Conservation (phyloP, 2,329 filamentous ascomycete genomes). For the Sporothrix brasiliensis region DNA sequence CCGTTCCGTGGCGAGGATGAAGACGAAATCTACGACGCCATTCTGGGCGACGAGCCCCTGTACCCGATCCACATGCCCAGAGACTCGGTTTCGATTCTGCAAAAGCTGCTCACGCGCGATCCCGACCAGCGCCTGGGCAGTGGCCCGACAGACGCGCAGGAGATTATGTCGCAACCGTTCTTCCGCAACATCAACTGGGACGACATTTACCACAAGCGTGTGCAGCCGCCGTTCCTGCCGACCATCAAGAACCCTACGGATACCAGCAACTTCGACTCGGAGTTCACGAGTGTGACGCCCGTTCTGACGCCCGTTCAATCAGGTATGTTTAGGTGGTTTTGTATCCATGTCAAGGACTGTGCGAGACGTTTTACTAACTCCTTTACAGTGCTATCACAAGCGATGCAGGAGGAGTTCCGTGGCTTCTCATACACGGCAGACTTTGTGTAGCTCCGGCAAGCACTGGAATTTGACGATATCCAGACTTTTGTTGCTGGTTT, state of each 20-base stretch:
- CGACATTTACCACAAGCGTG: slow-evolving; percentile 94
- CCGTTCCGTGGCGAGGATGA: slow-evolving; percentile 99
- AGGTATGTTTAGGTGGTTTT: slow-evolving; percentile 58
- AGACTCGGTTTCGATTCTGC: slow-evolving; percentile 94
- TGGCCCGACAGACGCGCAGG: slow-evolving; percentile 94
- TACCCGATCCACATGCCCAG: slow-evolving; percentile 99
- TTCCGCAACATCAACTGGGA: slow-evolving; percentile 99
- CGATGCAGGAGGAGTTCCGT: slow-evolving; percentile 99
- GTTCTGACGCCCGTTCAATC: slow-evolving; percentile 96
- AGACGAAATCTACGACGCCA: slow-evolving; percentile 98
- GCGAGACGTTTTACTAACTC: slow-evolving; percentile 47
- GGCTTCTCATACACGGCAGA: slow-evolving; percentile 97
- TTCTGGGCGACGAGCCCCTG: slow-evolving; percentile 93
- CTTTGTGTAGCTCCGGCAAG: slow-evolving; percentile 62
- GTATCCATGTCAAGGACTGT: background rate
- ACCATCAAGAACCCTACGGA: slow-evolving; percentile 89
- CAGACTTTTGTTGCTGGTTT: background rate
- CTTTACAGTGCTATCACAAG: slow-evolving; percentile 81
- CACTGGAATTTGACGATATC: too few relatives aligned
- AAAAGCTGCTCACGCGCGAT: slow-evolving; percentile 94
- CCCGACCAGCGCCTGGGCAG: slow-evolving; percentile 90
- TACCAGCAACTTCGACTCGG: slow-evolving; percentile 99
- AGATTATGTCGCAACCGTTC: slow-evolving; percentile 98
- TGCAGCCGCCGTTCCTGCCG: slow-evolving; percentile 86
- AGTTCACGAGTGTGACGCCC: slow-evolving; percentile 97